These are phyloP conservation scores for Rhodotorula sp. DNA, from an alignment of 1,284 basidiomycete genomes.

Conservation along the genomic window DNA sequence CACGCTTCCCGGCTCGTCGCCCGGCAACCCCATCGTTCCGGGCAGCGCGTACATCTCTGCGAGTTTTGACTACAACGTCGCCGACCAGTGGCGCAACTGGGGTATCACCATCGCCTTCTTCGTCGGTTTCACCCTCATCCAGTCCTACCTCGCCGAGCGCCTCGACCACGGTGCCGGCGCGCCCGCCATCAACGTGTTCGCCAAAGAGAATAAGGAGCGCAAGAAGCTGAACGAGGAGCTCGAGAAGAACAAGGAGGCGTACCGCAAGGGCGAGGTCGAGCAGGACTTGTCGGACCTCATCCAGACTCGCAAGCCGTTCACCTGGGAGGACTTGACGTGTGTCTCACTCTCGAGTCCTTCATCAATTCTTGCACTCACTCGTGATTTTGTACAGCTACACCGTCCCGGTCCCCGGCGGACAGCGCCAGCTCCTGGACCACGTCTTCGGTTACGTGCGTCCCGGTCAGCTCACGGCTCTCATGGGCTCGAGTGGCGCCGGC, in stretches of 20 bases:
- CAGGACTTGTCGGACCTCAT: slow-evolving; percentile 41
- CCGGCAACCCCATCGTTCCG: slow-evolving; percentile 48
- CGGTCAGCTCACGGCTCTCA: slow-evolving; percentile 65
- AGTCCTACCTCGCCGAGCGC: slow-evolving; percentile 29
- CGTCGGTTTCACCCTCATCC: slow-evolving; percentile 46
- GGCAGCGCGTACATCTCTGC: slow-evolving; percentile 56
- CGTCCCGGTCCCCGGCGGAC: slow-evolving; percentile 53
- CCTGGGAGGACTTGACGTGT: slow-evolving; percentile 46
- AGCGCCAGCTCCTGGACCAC: slow-evolving; percentile 55
- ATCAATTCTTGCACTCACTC: background rate
- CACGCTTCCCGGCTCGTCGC: slow-evolving; percentile 47
- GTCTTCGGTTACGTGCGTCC: slow-evolving; percentile 71
- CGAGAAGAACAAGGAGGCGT: slow-evolving; percentile 39
- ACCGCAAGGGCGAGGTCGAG: slow-evolving; percentile 40
- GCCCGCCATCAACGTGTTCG: slow-evolving; percentile 47
- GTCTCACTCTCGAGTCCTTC: background rate
- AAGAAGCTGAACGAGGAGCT: slow-evolving; percentile 43
- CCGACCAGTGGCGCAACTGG: slow-evolving; percentile 66
- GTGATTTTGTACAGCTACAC: slow-evolving; percentile 48
- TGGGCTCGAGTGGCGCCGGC: slow-evolving; percentile 71
- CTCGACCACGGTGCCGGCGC: slow-evolving; percentile 43
- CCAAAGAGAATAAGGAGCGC: slow-evolving; percentile 45
- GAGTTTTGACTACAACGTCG: slow-evolving; percentile 63
- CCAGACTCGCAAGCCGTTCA: slow-evolving; percentile 49
- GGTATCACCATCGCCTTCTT: slow-evolving; percentile 54